These are phyloP conservation scores for Aspergillus egyptiacus DNA, from an alignment of 495 filamentous ascomycete genomes.

Conservation along the genomic window DNA sequence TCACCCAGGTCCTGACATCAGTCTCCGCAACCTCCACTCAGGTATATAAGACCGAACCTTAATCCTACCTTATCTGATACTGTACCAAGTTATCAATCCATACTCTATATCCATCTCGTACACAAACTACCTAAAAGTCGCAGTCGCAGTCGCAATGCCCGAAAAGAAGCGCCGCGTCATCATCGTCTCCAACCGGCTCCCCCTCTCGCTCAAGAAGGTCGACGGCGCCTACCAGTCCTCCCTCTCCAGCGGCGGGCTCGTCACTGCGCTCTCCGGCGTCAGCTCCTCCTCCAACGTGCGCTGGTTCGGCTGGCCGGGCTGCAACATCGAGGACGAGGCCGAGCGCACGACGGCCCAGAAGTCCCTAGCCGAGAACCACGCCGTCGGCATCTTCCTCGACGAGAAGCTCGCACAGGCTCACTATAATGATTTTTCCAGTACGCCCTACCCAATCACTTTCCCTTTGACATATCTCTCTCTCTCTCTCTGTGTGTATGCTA, in stretches of 20 bases:
- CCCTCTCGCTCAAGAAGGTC: slow-evolving; percentile 76
- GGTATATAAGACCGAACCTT: too few relatives aligned
- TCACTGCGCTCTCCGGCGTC: slow-evolving; percentile 78
- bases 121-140: too few relatives aligned
- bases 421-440: slow-evolving; percentile 58
- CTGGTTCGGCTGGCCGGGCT: slow-evolving; percentile 92
- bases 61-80: too few relatives aligned
- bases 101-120: too few relatives aligned
- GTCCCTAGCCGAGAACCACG: slow-evolving; percentile 44
- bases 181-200: slow-evolving; percentile 82
- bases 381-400: slow-evolving; percentile 49
- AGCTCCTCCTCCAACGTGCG: slow-evolving; percentile 79
- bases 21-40: too few relatives aligned
- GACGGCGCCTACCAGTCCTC: slow-evolving; percentile 71
- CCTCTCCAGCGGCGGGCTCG: slow-evolving; percentile 84
- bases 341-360: slow-evolving; percentile 43
- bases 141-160: background rate
- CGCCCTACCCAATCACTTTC: background rate
- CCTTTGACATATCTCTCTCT: background rate
- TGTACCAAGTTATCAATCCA: too few relatives aligned
- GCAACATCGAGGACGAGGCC: slow-evolving; percentile 44
- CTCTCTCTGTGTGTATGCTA: background rate
- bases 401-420: slow-evolving; percentile 50
- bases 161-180: background rate
- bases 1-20: too few relatives aligned